Evolutionary conservation across 2,329 filamentous ascomycete genomes (phyloP).

Genomic region (Fusarium sororula): DNA sequence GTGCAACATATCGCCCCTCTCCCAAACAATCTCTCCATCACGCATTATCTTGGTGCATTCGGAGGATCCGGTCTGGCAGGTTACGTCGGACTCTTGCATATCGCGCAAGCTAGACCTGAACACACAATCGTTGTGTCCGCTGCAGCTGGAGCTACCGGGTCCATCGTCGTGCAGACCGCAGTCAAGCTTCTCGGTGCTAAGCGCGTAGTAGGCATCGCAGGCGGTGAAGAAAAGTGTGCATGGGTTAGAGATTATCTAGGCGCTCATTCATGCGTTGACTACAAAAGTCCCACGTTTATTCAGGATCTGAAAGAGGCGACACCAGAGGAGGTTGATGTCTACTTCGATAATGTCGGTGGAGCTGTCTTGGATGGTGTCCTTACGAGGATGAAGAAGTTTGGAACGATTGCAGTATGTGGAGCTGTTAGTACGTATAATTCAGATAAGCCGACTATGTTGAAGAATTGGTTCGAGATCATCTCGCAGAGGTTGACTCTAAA

Average conservation of each 20-base stretch:
- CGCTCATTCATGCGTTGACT: constrained; percentile 23
- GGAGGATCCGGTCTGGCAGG: constrained; percentile 4
- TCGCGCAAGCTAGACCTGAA: neutral
- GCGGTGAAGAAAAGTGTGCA: constrained; percentile 28
- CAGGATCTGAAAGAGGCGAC: neutral
- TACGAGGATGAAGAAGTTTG: constrained; percentile 4
- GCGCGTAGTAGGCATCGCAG: constrained; percentile 31
- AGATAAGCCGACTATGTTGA: neutral
- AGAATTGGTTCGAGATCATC: constrained; percentile 12
- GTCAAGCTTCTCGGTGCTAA: constrained; percentile 28
- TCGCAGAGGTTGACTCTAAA: neutral
- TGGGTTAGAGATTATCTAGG: constrained; percentile 28
- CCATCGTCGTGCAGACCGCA: constrained; percentile 16
- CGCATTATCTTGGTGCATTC: constrained; percentile 12
- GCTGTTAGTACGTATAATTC: neutral
- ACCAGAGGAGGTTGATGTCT: constrained; percentile 1
- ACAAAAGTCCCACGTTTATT: constrained; percentile 9
- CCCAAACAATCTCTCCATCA: neutral
- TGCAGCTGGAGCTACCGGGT: constrained; percentile 3
- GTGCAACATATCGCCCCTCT: neutral
- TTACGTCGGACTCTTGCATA: neutral
- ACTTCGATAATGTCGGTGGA: constrained; percentile 15
- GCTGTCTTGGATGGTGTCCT: neutral
- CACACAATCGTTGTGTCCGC: constrained; percentile 3
- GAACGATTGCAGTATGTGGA: neutral